These are phyloP conservation scores for Harringtonia aguacate DNA, from an alignment of 2,329 filamentous ascomycete species.

Conservation along the genomic window DNA sequence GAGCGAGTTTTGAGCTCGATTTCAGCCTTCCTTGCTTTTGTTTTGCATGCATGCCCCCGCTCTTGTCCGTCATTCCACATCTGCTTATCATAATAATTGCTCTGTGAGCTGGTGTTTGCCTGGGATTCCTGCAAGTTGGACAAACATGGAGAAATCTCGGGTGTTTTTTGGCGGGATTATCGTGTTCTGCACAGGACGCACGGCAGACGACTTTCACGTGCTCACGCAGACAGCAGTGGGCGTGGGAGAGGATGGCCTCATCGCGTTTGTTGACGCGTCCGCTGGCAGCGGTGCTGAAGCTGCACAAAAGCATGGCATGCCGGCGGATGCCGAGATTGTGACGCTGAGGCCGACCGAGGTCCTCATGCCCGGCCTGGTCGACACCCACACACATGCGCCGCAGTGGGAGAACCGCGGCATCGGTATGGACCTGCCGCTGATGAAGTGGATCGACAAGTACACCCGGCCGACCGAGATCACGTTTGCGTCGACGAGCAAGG, in stretches of 20 bases:
- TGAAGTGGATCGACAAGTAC: background rate
- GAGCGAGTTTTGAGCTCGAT: too few species aligned
- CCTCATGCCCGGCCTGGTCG: background rate
- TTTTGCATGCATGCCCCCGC: too few species aligned
- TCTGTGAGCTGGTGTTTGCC: too few species aligned
- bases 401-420: background rate
- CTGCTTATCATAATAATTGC: too few species aligned
- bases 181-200: background rate
- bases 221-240: background rate
- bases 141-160: background rate
- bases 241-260: background rate
- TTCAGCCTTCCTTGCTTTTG: too few species aligned
- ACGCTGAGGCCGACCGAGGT: background rate
- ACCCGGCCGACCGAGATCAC: background rate
- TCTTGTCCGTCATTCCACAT: too few species aligned
- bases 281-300: background rate
- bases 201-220: background rate
- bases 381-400: background rate
- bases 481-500: background rate
- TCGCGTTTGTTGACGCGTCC: background rate
- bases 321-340: background rate
- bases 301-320: background rate
- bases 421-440: background rate
- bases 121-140: too few species aligned
- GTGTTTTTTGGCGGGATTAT: background rate